A percentile compares a stretch with the other conserved stretches of the same genome.
Evolutionary conservation across 1,284 basidiomycete genomes (phyloP).

Genomic region (Amylostereum areolatum): DNA sequence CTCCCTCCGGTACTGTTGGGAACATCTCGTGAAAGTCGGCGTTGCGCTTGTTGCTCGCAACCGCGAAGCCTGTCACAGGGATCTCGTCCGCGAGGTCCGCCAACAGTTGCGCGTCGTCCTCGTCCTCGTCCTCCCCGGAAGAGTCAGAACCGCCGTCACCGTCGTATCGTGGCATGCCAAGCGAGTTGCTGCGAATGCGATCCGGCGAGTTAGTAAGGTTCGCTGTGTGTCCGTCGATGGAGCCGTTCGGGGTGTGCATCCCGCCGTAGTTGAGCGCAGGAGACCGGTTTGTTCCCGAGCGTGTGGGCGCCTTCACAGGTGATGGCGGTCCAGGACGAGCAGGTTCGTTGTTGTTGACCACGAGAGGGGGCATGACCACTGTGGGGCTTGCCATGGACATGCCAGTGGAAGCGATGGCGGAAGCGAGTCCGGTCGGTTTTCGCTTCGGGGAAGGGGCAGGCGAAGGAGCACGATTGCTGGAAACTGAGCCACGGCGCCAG

Average conservation of each 20-base stretch:
- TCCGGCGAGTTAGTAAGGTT: slow-evolving; percentile 1
- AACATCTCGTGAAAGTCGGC: slow-evolving; percentile 96
- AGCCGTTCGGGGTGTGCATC: slow-evolving; percentile 8
- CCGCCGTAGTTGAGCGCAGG: slow-evolving; percentile 7
- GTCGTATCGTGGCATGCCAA: background rate
- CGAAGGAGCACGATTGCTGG: slow-evolving; percentile 22
- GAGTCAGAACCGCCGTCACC: slow-evolving; percentile 21
- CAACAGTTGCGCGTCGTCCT: slow-evolving; percentile 31
- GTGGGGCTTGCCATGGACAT: background rate
- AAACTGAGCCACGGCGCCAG: slow-evolving; percentile 22
- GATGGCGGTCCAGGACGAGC: no score
- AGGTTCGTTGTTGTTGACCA: no score
- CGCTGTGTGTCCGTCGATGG: slow-evolving; percentile 5
- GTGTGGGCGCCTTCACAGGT: no score
- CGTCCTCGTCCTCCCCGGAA: slow-evolving; percentile 20
- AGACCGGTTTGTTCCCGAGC: no score
- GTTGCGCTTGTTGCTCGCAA: slow-evolving; percentile 93
- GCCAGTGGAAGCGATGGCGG: background rate
- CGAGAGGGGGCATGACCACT: slow-evolving; percentile 30
- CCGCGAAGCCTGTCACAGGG: slow-evolving; percentile 90
- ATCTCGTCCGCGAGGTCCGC: slow-evolving; percentile 66
- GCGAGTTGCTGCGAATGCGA: slow-evolving; percentile 4
- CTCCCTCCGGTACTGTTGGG: slow-evolving; percentile 84
- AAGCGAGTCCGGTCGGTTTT: slow-evolving; percentile 17
- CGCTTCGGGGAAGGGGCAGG: slow-evolving; percentile 19